A percentile compares a stretch with the other conserved stretches of the same genome.
Conservation (phyloP, 805 yeast genomes). For the Metschnikowia similis region DNA sequence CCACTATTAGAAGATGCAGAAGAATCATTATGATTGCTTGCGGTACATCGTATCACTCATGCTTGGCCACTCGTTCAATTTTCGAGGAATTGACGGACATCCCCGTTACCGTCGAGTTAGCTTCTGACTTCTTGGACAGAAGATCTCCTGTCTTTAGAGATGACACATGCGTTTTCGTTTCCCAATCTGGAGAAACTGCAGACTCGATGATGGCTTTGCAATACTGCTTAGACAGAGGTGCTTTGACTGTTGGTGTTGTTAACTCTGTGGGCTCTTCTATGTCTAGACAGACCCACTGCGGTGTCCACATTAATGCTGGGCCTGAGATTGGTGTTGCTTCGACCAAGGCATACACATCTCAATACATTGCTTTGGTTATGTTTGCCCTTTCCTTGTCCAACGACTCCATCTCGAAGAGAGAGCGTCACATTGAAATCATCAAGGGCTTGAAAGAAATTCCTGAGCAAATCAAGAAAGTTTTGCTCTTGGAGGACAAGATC, state of each 20-base stretch:
- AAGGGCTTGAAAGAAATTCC: conserved; percentile 83
- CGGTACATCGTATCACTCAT: conserved; percentile 98
- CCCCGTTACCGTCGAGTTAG: conserved; percentile 88
- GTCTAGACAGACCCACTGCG: conserved; percentile 96
- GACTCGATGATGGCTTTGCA: conserved; percentile 93
- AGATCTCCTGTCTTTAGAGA: conserved; percentile 96
- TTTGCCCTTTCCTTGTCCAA: conserved; percentile 92
- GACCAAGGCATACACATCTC: conserved; percentile 98
- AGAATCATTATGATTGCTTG: conserved; percentile 98
- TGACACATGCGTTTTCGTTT: conserved; percentile 94
- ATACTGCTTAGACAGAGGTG: conserved; percentile 95
- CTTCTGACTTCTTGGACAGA: conserved; percentile 93
- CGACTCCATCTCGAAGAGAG: conserved; percentile 72
- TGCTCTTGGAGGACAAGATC: conserved; percentile 68
- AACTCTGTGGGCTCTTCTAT: conserved; percentile 96
- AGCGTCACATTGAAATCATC: conserved; percentile 81
- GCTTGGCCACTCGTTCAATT: conserved; percentile 93
- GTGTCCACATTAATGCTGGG: conserved; percentile 99
- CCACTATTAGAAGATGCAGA: conserved; percentile 89
- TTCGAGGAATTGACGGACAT: conserved; percentile 96
- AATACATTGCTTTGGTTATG: conserved; percentile 95
- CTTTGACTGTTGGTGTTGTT: conserved; percentile 95
- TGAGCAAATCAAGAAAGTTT: conserved; percentile 73
- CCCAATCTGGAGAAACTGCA: conserved; percentile 99
- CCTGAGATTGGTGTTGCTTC: conserved; percentile 99